phyloP scores from a whole-genome alignment of 2,329 filamentous ascomycete genomes.

The Capronia epimyces region DNA sequence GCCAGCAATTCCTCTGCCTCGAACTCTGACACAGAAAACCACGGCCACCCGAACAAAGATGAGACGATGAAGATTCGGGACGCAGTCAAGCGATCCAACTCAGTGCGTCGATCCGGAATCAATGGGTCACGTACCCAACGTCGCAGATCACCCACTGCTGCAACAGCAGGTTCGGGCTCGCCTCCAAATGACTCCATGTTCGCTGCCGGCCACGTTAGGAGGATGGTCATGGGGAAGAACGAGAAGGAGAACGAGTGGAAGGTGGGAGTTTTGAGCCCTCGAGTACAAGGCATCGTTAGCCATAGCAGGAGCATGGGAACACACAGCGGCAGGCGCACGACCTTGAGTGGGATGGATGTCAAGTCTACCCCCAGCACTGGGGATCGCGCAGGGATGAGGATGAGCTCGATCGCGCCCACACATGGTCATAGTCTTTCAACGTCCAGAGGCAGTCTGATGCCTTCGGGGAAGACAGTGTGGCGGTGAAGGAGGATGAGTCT shows the following conservation, averaged over 20 bases:
- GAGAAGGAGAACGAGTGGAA: constrained; percentile 54
- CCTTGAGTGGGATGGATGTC: constrained; percentile 22
- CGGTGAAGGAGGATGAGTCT: constrained; percentile 11
- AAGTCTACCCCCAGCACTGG: constrained; percentile 10
- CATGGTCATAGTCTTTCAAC: constrained; percentile 9
- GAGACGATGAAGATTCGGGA: constrained; percentile 52
- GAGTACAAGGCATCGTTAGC: constrained; percentile 31
- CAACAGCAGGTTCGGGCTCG: constrained; percentile 39
- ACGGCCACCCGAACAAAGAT: constrained; percentile 44
- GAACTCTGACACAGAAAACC: constrained; percentile 46
- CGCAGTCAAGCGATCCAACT: constrained; percentile 52
- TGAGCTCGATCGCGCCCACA: constrained; percentile 14
- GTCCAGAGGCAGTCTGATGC: constrained; percentile 26
- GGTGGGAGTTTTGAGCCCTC: constrained; percentile 56
- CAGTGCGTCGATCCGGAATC: constrained; percentile 39
- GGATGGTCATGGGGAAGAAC: constrained; percentile 55
- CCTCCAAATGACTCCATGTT: constrained; percentile 57
- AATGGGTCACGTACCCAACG: constrained; percentile 35
- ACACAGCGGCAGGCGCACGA: constrained; percentile 40
- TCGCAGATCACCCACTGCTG: constrained; percentile 52
- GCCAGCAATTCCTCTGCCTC: constrained; percentile 34
- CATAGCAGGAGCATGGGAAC: constrained; percentile 41
- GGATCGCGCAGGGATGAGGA: constrained; percentile 13
- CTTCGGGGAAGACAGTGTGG: constrained; percentile 25
- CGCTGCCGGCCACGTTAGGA: constrained; percentile 59